Evolutionary conservation across 108 stramenopile species (phyloP).

Genomic region (Chaetoceros muelleri): DNA sequence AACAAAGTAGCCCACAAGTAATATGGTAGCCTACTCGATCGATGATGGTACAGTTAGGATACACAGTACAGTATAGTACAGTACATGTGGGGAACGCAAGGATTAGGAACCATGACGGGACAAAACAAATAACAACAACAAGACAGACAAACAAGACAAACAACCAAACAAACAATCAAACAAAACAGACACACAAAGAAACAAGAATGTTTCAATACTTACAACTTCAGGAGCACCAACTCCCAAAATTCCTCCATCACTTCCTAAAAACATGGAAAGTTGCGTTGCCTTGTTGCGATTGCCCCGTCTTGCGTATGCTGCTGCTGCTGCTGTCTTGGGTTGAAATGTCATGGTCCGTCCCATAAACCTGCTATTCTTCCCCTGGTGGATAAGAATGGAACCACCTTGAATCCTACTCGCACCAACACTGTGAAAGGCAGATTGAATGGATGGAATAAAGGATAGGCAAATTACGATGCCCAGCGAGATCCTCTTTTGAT

Average conservation of each 20-base stretch:
- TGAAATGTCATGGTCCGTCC: neutral
- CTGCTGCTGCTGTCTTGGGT: neutral
- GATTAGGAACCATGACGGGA: neutral
- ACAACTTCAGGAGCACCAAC: slow-evolving; percentile 79
- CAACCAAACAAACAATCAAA: neutral
- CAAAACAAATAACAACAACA: no score
- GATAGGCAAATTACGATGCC: no score
- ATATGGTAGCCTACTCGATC: slow-evolving; percentile 38
- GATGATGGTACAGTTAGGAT: neutral
- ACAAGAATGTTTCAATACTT: slow-evolving; percentile 13
- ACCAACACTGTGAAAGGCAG: no score
- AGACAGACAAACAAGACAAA: no score
- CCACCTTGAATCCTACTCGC: no score
- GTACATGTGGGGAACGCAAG: neutral
- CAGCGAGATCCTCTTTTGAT: no score
- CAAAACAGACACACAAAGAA: no score
- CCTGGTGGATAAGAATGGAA: neutral
- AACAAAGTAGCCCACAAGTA: slow-evolving; percentile 83
- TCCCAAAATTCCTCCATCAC: slow-evolving; percentile 73
- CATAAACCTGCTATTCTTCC: neutral
- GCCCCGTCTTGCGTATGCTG: neutral
- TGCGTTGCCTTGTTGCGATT: slow-evolving; percentile 8
- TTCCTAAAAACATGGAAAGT: slow-evolving; percentile 61
- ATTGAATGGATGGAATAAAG: no score
- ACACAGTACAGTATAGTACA: neutral